Evolutionary conservation across 148 eudicot species (phyloP).

Genomic region (Vaccinium darrowii): DNA sequence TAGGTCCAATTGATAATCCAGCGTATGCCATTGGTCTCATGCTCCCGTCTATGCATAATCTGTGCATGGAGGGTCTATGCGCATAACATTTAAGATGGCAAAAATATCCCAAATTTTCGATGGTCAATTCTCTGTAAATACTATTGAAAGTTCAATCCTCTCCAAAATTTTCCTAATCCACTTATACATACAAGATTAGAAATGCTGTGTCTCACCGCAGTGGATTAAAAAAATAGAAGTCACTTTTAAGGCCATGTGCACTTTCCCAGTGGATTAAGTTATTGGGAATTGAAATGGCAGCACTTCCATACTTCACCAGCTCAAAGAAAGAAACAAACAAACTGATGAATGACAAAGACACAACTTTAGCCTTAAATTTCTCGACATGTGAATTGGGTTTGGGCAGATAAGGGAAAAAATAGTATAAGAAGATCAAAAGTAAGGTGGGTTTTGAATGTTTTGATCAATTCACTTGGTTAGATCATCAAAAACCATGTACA

Average conservation of each 20-base stretch:
- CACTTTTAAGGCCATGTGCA: not conserved
- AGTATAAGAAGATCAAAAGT: not conserved
- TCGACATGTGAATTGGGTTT: not conserved
- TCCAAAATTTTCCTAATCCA: no score
- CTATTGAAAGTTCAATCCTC: no score
- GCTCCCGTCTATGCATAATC: no score
- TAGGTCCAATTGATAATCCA: no score
- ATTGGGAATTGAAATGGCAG: not conserved
- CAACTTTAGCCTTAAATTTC: not conserved
- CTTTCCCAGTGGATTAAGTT: not conserved
- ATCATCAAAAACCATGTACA: conserved; percentile 31
- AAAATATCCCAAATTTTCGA: no score
- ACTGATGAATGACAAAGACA: not conserved
- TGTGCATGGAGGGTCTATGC: no score
- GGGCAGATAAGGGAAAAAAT: not conserved
- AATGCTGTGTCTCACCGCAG: not conserved
- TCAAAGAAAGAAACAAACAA: not conserved
- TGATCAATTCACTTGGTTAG: not conserved
- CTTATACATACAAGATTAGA: no score
- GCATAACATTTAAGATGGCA: no score
- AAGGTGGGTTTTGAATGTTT: not conserved
- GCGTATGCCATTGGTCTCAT: no score
- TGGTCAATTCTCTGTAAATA: no score
- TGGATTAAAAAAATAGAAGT: not conserved
- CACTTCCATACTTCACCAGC: not conserved